Evolutionary conservation across 129 eudicot genomes (phyloP).

Genomic region (Smallanthus sonchifolius): DNA sequence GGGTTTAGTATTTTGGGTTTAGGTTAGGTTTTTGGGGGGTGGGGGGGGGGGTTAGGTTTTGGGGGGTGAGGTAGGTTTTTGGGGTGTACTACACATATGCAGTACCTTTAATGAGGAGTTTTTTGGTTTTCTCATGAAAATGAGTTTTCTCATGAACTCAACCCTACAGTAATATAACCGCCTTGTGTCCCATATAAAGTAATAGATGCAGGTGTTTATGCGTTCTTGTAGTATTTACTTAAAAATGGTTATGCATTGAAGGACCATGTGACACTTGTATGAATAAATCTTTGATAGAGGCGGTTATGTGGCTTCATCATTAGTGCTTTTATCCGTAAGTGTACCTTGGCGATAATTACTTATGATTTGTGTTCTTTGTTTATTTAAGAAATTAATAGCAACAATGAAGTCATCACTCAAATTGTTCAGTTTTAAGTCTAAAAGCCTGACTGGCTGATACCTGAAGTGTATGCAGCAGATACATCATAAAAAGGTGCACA

Average conservation of each 20-base stretch:
- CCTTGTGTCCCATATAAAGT: neutral
- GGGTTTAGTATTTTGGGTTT: no score
- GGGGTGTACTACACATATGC: no score
- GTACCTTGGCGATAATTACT: neutral
- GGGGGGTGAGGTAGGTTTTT: no score
- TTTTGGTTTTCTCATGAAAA: no score
- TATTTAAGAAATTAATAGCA: neutral
- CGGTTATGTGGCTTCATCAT: neutral
- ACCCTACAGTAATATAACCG: neutral
- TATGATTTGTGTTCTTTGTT: neutral
- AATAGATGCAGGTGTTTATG: neutral
- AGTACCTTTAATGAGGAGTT: no score
- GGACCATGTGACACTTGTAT: neutral
- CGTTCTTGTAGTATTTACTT: neutral
- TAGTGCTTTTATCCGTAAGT: neutral
- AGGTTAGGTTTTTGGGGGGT: no score
- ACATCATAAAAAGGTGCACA: conserved; percentile 98
- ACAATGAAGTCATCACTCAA: neutral
- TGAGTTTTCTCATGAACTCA: no score
- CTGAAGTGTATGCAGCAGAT: conserved; percentile 97
- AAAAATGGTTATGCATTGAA: neutral
- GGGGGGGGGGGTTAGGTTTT: no score
- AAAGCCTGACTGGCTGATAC: conserved; percentile 31
- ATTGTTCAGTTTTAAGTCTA: neutral
- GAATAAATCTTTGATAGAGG: neutral